Conservation (phyloP, 2,329 filamentous ascomycete genomes). For the Chalaropsis ovoidea region DNA sequence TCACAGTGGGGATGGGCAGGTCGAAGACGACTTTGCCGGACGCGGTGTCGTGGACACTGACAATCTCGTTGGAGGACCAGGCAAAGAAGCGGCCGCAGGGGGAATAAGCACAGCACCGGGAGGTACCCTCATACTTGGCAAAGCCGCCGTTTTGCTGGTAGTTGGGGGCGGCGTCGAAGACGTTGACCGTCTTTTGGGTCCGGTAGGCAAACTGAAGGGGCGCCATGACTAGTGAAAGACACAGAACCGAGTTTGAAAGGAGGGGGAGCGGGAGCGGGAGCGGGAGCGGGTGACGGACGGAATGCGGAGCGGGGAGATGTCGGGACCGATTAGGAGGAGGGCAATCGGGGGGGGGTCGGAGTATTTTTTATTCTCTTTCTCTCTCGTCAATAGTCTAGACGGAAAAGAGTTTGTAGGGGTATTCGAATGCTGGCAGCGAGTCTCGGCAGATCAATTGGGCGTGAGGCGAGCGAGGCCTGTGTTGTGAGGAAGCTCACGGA, state of each 20-base stretch:
- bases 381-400: not conserved
- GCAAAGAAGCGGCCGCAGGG: conserved; percentile 89
- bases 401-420: not conserved
- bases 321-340: not conserved
- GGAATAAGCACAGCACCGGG: conserved; percentile 91
- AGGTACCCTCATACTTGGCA: conserved; percentile 77
- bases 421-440: not conserved
- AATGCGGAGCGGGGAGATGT: conserved; percentile 9
- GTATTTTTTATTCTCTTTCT: conserved; percentile 17
- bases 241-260: conserved; percentile 42
- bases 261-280: not conserved
- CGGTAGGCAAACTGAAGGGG: conserved; percentile 93
- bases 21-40: conserved; percentile 63
- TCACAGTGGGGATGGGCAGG: conserved; percentile 72
- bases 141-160: conserved; percentile 82
- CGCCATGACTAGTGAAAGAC: conserved; percentile 92
- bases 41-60: conserved; percentile 74
- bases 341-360: conserved; percentile 8
- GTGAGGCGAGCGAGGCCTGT: not conserved
- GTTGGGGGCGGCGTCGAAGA: conserved; percentile 81
- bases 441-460: not conserved
- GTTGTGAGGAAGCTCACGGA: conserved; percentile 1
- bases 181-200: conserved; percentile 90
- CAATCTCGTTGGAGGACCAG: conserved; percentile 80
- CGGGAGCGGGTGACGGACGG: not conserved